A percentile compares a stretch with the other conserved stretches of the same genome.
Conservation (phyloP, 2,329 filamentous ascomycete species). For the Phyllosticta paracitricarpa region DNA sequence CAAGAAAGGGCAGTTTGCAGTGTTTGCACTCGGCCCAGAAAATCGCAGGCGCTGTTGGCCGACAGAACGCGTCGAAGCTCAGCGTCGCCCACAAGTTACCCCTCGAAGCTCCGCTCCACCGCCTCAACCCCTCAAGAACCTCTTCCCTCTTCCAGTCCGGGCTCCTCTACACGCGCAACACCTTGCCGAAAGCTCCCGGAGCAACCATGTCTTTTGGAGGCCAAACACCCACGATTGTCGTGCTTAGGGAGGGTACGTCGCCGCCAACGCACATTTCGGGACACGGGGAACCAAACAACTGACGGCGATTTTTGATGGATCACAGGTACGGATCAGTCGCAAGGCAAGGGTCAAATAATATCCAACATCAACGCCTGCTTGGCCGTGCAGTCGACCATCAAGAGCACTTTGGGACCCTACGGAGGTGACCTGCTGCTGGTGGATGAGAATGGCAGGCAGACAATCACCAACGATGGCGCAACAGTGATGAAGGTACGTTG, state of each 20-base stretch:
- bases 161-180: background rate
- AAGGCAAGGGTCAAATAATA: conserved; percentile 91
- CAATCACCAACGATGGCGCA: conserved; percentile 97
- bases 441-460: conserved; percentile 89
- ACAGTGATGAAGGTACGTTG: conserved; percentile 88
- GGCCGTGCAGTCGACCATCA: conserved; percentile 90
- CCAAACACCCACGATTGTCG: conserved; percentile 94
- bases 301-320: background rate
- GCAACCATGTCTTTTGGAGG: conserved; percentile 81
- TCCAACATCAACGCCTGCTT: conserved; percentile 98
- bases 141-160: background rate
- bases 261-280: background rate
- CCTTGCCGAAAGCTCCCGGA: conserved; percentile 2
- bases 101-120: conserved; percentile 8
- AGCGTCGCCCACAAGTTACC: conserved; percentile 4
- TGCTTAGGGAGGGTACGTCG: conserved; percentile 85
- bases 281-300: background rate
- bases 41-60: conserved; percentile 7
- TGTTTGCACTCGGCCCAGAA: conserved; percentile 6
- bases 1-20: background rate
- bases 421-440: conserved; percentile 94
- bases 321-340: conserved; percentile 97
- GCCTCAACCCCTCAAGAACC: background rate
- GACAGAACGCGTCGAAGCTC: conserved; percentile 9
- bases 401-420: conserved; percentile 90